Evolutionary conservation across 208 protist species (phyloP), one percentile per base, ranked within the genome.

Genomic region (Acanthamoeba castellanii): DNA sequence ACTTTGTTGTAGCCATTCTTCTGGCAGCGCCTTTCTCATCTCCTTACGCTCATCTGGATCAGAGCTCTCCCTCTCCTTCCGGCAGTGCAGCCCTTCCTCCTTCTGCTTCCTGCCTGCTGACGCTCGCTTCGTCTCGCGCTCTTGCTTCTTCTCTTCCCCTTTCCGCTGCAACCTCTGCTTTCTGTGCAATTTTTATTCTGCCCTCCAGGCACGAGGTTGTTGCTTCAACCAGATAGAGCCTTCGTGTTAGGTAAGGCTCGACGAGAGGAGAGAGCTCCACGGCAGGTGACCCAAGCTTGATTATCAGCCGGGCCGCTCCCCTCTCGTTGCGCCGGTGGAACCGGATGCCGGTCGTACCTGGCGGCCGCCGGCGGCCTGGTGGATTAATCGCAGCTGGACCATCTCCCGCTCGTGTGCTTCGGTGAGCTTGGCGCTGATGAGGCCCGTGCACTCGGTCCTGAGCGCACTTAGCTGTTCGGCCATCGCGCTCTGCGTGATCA

Each of bases 1-100:
- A 7, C 13, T 45, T 13, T 45, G 6, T 37, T 37, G 32, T 78
- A 11, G 9, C 81, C 81, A 88, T 64, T 88, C 81, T 25, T 88
- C 50, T 16, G 81, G 81, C 81, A 88, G 50, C n/a, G 81, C 81
- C 50, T 88, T 88, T 45, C 52, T 57, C 81, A 88, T 88, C 68
- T 64, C 34, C 78, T 25, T 85, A 2, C 5, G 70, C n/a, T 34
- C 70, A 78, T 45, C n/a, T 45, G 32, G 13, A 42, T 47, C 32
- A 34, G 70, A 2, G 0, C 70, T 25, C 22, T 13, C 8, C 7
- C 66, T 37, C 66, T 14, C 25, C 18, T 27, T 68, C 61, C 27
- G 0, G 61, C 27, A 68, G 18, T 14, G 55, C 55, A 59, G 55
- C 55, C 20, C 52, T 57, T 55, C n/a, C n/a, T n/a, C n/a, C n/a